Evolutionary conservation across 176 grass and related monocot genomes (phyloP).

Genomic region (Oropetium thomaeum): DNA sequence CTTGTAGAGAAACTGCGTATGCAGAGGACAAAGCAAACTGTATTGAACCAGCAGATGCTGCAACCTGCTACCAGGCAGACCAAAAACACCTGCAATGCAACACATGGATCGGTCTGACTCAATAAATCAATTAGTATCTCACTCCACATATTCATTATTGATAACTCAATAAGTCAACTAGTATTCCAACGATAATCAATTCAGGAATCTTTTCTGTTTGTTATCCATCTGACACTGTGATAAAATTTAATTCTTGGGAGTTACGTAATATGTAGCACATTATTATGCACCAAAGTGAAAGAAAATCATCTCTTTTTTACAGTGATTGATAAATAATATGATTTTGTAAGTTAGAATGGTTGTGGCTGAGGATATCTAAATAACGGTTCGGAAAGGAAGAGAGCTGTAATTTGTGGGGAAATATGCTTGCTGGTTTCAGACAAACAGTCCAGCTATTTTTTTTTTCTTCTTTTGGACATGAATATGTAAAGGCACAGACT

Average conservation of each 20-base stretch:
- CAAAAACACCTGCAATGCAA: slow-evolving; percentile 64
- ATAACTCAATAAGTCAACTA: neutral
- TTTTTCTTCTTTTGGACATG: neutral
- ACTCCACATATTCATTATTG: neutral
- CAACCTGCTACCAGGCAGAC: slow-evolving; percentile 75
- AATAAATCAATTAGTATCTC: neutral
- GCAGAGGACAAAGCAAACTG: slow-evolving; percentile 89
- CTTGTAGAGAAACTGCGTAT: slow-evolving; percentile 61
- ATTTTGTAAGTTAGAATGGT: neutral
- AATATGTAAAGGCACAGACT: neutral
- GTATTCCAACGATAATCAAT: neutral
- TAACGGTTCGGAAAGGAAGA: neutral
- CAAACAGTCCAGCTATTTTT: neutral
- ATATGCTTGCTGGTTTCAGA: neutral
- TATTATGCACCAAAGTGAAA: slow-evolving; percentile 1
- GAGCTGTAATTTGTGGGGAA: neutral
- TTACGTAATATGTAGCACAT: neutral
- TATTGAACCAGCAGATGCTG: slow-evolving; percentile 99
- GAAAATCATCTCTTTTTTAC: neutral
- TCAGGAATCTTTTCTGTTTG: neutral
- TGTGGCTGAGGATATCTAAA: neutral
- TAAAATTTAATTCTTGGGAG: neutral
- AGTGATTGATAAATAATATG: neutral
- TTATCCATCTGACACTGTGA: neutral
- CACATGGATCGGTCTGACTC: neutral